A percentile compares a stretch with the other conserved stretches of the same genome.
Evolutionary conservation across 768 basidiomycete genomes (phyloP).

Genomic region (Chalciporus pseudorubinellus): DNA sequence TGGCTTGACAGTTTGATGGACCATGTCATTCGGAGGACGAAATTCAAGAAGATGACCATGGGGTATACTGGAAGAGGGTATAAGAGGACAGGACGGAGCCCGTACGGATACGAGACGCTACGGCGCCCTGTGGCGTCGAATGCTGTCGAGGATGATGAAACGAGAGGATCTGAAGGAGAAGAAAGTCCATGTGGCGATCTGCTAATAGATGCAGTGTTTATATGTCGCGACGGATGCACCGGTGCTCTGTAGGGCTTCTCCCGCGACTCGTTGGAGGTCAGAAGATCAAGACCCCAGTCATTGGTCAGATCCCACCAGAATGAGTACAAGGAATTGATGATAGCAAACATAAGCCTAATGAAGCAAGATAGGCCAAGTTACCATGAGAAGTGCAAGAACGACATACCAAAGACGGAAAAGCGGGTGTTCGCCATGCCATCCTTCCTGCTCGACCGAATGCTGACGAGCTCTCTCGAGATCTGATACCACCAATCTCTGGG

Average conservation of each 20-base stretch:
- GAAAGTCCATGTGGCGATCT: constrained; percentile 12
- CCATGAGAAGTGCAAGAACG: background rate
- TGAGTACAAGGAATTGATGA: constrained; percentile 88
- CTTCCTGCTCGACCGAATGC: constrained; percentile 38
- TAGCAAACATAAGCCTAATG: constrained; percentile 76
- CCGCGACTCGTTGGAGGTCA: constrained; percentile 41
- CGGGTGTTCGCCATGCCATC: constrained; percentile 74
- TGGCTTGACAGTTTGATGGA: constrained; percentile 87
- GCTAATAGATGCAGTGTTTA: constrained; percentile 24
- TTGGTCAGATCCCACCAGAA: constrained; percentile 99
- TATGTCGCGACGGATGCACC: constrained; percentile 47
- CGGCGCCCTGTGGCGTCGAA: constrained; percentile 14
- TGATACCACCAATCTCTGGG: constrained; percentile 70
- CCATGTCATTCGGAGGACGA: constrained; percentile 91
- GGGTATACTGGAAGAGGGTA: constrained; percentile 86
- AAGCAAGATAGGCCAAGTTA: constrained; percentile 4
- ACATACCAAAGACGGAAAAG: constrained; percentile 84
- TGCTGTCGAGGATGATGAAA: constrained; percentile 18
- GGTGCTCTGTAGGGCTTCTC: constrained; percentile 42
- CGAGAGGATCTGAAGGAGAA: background rate
- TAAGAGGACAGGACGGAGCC: constrained; percentile 72
- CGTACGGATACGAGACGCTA: constrained; percentile 49
- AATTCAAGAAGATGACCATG: constrained; percentile 74
- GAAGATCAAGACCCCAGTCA: constrained; percentile 90
- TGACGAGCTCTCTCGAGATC: constrained; percentile 55